A percentile compares a stretch with the other conserved stretches of the same genome.
These are phyloP conservation scores for Suhomyces choctaworum DNA, from an alignment of 1,139 yeast species.

Conservation along the genomic window DNA sequence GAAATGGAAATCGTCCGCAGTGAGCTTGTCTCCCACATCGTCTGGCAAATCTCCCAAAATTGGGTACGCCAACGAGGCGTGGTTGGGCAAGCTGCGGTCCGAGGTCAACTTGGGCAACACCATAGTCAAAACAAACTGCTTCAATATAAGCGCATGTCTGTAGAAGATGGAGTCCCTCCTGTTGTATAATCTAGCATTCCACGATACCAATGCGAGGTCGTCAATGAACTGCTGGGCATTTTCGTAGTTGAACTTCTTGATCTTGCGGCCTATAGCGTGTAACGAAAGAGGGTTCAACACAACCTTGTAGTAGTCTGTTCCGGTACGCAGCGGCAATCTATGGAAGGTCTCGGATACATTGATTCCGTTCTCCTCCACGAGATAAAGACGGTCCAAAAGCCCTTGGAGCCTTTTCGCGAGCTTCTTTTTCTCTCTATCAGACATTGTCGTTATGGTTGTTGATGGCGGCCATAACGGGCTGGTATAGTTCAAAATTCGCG, in stretches of 20 bases:
- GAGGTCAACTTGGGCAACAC: conserved; percentile 55
- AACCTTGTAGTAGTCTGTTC: conserved; percentile 48
- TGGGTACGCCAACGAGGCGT: conserved; percentile 57
- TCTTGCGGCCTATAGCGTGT: conserved; percentile 41
- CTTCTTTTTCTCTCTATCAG: conserved; percentile 43
- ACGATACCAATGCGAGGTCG: conserved; percentile 79
- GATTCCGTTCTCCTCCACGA: conserved; percentile 44
- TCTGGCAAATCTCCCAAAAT: conserved; percentile 74
- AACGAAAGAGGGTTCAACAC: conserved; percentile 46
- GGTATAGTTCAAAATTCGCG: conserved; percentile 9
- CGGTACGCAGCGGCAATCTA: conserved; percentile 52
- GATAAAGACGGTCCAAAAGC: conserved; percentile 44
- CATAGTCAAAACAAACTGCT: conserved; percentile 54
- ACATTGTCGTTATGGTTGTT: conserved; percentile 18
- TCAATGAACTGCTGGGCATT: conserved; percentile 67
- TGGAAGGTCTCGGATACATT: conserved; percentile 51
- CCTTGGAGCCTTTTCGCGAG: conserved; percentile 40
- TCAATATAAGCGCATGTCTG: conserved; percentile 70
- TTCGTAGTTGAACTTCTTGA: conserved; percentile 54
- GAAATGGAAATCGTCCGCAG: conserved; percentile 15
- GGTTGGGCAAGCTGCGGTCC: conserved; percentile 43
- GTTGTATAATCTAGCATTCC: conserved; percentile 88
- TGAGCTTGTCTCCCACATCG: conserved; percentile 32
- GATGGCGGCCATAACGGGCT: conserved; percentile 6
- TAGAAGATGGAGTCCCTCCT: conserved; percentile 67